A percentile compares a stretch with the other conserved stretches of the same genome.
phyloP scores from a whole-genome alignment of 257 asterid species.

The Verbena officinalis region DNA sequence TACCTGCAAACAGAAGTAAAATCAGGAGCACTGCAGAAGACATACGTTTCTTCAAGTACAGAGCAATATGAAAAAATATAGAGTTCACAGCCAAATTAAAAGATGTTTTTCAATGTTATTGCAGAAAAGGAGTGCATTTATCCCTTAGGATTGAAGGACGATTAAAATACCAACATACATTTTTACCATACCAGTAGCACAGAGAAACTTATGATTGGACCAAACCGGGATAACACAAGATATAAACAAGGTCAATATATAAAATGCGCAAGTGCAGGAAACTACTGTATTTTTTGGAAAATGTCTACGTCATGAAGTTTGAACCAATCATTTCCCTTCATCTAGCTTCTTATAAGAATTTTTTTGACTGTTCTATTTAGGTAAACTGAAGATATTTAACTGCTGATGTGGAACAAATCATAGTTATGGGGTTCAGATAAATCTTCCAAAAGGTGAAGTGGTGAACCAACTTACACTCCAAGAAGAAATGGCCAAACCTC shows the following conservation, averaged over 20 bases:
- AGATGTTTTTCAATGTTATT: not conserved
- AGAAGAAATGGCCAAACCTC: conserved; percentile 98
- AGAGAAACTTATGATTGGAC: not conserved
- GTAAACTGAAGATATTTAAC: conserved; percentile 5
- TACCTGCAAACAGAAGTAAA: conserved; percentile 58
- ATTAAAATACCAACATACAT: not conserved
- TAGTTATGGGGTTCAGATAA: not conserved
- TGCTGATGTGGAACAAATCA: conserved; percentile 5
- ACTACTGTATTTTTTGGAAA: not conserved
- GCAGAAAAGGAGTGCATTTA: not conserved
- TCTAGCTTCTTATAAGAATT: conserved; percentile 10
- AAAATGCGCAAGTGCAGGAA: conserved; percentile 2
- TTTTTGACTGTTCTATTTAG: not conserved
- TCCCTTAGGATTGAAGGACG: not conserved
- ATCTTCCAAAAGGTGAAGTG: conserved; percentile 22
- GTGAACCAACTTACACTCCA: conserved; percentile 77
- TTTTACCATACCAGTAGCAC: not conserved
- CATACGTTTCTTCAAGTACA: conserved; percentile 17
- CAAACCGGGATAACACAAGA: no score
- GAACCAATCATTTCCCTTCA: conserved; percentile 21
- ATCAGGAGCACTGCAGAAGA: conserved; percentile 19
- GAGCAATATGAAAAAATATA: not conserved
- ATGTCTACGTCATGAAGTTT: not conserved
- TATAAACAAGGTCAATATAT: not conserved
- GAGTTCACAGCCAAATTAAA: conserved; percentile 14